Base-by-base conservation (phyloP, 1,284 basidiomycete species). In the Lignosus rhinocerotis region DNA sequence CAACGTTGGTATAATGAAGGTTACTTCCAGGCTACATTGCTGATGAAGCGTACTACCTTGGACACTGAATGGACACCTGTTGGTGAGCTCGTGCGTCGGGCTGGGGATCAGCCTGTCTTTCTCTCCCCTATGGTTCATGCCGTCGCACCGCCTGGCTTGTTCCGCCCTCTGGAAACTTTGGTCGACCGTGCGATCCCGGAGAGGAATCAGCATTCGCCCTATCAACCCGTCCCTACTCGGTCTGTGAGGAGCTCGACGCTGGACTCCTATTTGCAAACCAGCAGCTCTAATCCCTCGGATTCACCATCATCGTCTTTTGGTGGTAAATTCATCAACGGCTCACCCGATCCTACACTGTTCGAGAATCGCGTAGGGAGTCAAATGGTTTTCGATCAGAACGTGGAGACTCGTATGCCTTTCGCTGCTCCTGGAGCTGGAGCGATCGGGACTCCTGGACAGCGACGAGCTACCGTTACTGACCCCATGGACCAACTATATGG, bases 1-100 rank as follows among this genome's bases (percentile, higher is more conserved):
- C 95, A 98, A 76, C 93, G 93, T 67, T 98, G 96, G 96, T 92
- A 88, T 72, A 87, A 93, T 55, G 92, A 91, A 69, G 90, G 90
- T 14, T 99, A 97, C 77, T 98, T 99, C 72, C 80, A 85, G n/a
- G 79, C 87, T 46, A 88, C 93, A 62, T 80, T 98, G 32, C 85
- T 92, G 36, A 88, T 96, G 82, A 93, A 90, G 69, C 87, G 94
- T 50, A 86, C 81, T 11, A 78, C 82, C 63, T 66, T 88, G 50
- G 89, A 92, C 68, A 66, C 67, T 9, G 81, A 86, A 8, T 92
- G 87, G 86, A 81, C 77, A 49, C 75, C 86, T 51, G 82, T 92
- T 7, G 81, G 80, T 56, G 82, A 83, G 51, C 76, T 90, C 42
- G 72, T 78, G 47, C 75, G 76, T 52, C 81, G 78, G 32, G 80